Conservation (phyloP, 106 monocot genomes). For the Dioscorea alata region DNA sequence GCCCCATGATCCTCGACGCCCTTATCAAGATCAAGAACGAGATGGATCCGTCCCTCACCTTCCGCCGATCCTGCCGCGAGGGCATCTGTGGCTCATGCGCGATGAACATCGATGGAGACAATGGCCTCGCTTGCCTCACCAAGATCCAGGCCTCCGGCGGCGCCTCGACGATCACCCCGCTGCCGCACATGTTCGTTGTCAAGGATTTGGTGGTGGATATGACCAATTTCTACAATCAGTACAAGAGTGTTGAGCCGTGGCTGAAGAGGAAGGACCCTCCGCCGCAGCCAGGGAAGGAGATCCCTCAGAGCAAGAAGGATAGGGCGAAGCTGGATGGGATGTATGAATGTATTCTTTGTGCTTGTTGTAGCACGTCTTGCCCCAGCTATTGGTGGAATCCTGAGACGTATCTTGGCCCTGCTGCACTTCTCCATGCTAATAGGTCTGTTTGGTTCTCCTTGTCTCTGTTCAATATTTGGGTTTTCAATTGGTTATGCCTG, state of each 20-base stretch:
- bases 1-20: slow-evolving; percentile 92
- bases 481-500: too few species aligned
- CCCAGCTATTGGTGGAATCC: slow-evolving; percentile 99
- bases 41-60: slow-evolving; percentile 70
- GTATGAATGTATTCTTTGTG: slow-evolving; percentile 98
- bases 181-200: slow-evolving; percentile 92
- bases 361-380: slow-evolving; percentile 90
- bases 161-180: slow-evolving; percentile 47
- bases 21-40: slow-evolving; percentile 96
- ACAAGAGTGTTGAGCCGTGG: slow-evolving; percentile 98
- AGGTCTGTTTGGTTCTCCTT: slow-evolving; percentile 29
- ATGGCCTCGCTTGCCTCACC: slow-evolving; percentile 88
- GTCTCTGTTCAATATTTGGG: neutral
- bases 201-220: slow-evolving; percentile 98
- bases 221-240: slow-evolving; percentile 94
- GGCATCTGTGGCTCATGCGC: slow-evolving; percentile 89
- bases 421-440: slow-evolving; percentile 88
- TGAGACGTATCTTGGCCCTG: slow-evolving; percentile 86
- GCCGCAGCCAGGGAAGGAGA: slow-evolving; percentile 58
- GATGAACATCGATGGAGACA: slow-evolving; percentile 92
- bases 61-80: slow-evolving; percentile 73
- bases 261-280: slow-evolving; percentile 84
- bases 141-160: slow-evolving; percentile 30
- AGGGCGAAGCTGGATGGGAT: slow-evolving; percentile 91
- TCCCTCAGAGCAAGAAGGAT: slow-evolving; percentile 76